Base-by-base conservation (phyloP, 345 rosid species). In the Angophora floribunda region DNA sequence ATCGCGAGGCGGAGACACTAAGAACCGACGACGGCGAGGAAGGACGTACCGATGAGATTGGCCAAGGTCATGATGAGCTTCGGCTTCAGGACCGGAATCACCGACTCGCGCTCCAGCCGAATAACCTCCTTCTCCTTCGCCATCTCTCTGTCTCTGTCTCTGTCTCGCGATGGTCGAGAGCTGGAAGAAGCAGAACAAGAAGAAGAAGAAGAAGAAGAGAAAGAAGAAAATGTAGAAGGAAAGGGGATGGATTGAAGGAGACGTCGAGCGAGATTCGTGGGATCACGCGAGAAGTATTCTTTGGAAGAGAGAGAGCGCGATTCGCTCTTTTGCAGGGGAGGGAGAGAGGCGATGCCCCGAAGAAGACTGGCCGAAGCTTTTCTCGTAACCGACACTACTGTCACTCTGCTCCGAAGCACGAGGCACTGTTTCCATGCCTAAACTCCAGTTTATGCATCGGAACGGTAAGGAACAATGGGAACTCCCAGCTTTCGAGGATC, bases 21-120 rank as follows among this genome's bases (percentile, higher is more conserved):
- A 85, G 49, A 49, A 51, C 28, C 28, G 52, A 65, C 26, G 52
- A 65, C 26, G 24, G 87, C 14, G 50, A 26, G 26, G 11, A 11
- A 57, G 7, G 32, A 87, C 85, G 30, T 87, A 95, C 99, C 96
- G 41, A 97, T 96, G 94, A 96, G 99, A 88, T 94, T 93, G 89
- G 99, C 98, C 93, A 97, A 90, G 88, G 97, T 92, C 97, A 96
- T 97, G 93, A 97, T 91, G 91, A 97, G 96, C 91, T 92, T 96
- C 22, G 99, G 99, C 89, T 96, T 96, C 88, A 96, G 98, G 89
- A 96, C 89, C 52, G 99, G 99, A 84, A 97, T 95, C 24, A 97
- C 97, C 7, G 99, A 97, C 92, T 97, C 99, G 85, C 95, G 95
- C 88, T 97, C 99, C 92, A 97, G 90, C 7, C 96, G 94, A 89